Base-by-base conservation (phyloP, 441 rosid species). In the Raphanus hybrid region DNA sequence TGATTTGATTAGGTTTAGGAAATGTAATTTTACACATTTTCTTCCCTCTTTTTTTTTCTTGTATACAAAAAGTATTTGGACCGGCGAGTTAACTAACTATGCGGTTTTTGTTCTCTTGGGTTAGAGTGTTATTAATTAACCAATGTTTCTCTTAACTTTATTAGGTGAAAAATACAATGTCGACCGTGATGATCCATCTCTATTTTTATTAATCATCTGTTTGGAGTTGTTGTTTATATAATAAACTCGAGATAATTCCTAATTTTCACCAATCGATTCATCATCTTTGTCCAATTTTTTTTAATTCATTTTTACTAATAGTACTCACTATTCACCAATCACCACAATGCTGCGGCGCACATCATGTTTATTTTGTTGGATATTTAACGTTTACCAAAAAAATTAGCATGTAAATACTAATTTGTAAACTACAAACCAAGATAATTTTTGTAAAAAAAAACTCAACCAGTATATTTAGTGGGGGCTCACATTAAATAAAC, bases 21-120 rank as follows among this genome's bases (percentile, higher is more conserved):
- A 66, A 37, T 74, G 78, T 75, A 58, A 67, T 67, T 75, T 75
- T 64, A 23, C n/a, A 66, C 75, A 74, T 70, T 70, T 58, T 64
- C 37, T 39, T 55, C 8, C 37, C 78, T 3, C 11, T 39, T 39
- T 3, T 12, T 20, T 65, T 10, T 41, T 41, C 70, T 39, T 64
- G 55, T 29, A 23, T 57, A 55, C 58, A 50, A 2, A 29, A 43
- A 35, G 26, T n/a, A 50, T 23, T 9, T 4, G 61, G 50, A 35
- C 54, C 39, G 59, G 8, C 10, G 70, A 55, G 39, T 52, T 52
- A 57, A 50, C 5, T 29, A 29, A 29, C 60, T 20, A 37, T 50
- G 32, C 27, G 45, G 55, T 54, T 67, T 20, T 67, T 78, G 54
- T 67, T 29, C 43, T 73, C 20, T 67, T 63, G 78, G 20, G 27